phyloP scores from a whole-genome alignment of 2,329 filamentous ascomycete genomes.

The Claviceps africana region DNA sequence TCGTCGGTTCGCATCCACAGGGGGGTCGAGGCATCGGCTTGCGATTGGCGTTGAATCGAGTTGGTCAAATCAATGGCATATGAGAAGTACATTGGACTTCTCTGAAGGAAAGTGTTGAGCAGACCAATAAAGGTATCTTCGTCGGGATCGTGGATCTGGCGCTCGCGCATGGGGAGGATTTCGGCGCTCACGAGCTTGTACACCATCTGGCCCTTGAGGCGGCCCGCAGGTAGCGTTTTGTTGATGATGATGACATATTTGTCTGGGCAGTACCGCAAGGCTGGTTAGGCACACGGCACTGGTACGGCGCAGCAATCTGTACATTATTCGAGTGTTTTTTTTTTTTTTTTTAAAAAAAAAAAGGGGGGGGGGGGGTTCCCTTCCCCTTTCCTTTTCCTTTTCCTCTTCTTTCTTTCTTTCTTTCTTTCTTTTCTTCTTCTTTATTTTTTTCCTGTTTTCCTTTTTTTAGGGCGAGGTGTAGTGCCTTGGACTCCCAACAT shows the following conservation, averaged over 20 bases:
- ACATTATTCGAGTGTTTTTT: too few relatives aligned
- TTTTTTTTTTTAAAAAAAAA: too few relatives aligned
- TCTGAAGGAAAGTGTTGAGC: slow-evolving; percentile 68
- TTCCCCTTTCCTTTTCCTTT: too few relatives aligned
- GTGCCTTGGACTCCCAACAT: slow-evolving; percentile 16
- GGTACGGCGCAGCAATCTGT: not conserved
- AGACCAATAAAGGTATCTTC: slow-evolving; percentile 83
- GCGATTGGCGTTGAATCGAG: slow-evolving; percentile 85
- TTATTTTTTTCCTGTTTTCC: too few relatives aligned
- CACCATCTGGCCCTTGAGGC: slow-evolving; percentile 88
- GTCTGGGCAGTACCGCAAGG: slow-evolving; percentile 32
- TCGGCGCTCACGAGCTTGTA: slow-evolving; percentile 88
- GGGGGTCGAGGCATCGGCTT: slow-evolving; percentile 55
- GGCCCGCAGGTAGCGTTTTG: slow-evolving; percentile 80
- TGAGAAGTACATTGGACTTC: slow-evolving; percentile 91
- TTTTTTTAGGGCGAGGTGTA: too few relatives aligned
- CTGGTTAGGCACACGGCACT: not conserved
- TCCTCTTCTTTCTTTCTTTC: too few relatives aligned
- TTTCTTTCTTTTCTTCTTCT: too few relatives aligned
- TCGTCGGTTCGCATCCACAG: slow-evolving; percentile 90
- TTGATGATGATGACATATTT: slow-evolving; percentile 97
- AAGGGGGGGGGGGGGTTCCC: too few relatives aligned
- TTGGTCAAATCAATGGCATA: slow-evolving; percentile 96
- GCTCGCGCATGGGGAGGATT: slow-evolving; percentile 85
- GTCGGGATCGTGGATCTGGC: slow-evolving; percentile 78